Conservation (phyloP, 1,139 yeast genomes). For the Geotrichum restrictum region DNA sequence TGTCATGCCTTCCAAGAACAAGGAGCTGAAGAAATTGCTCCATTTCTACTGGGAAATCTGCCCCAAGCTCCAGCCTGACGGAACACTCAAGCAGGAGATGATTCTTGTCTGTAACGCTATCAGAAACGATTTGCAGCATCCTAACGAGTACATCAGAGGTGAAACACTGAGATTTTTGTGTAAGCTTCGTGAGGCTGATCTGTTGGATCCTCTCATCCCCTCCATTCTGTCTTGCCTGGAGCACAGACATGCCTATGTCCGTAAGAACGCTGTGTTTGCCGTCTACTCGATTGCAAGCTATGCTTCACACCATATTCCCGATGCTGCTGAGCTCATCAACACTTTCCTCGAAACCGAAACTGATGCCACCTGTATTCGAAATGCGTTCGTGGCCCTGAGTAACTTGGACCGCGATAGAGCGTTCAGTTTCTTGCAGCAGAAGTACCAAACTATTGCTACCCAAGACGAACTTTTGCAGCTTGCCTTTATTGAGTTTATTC, state of each 20-base stretch:
- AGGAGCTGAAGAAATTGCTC: constrained; percentile 83
- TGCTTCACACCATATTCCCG: constrained; percentile 87
- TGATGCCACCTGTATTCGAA: constrained; percentile 92
- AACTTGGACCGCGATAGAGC: constrained; percentile 83
- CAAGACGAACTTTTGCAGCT: constrained; percentile 83
- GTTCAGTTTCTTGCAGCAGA: constrained; percentile 72
- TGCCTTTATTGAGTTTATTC: constrained; percentile 85
- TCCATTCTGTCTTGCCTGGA: constrained; percentile 86
- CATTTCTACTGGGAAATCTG: constrained; percentile 98
- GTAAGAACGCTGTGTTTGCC: constrained; percentile 95
- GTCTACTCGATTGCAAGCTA: constrained; percentile 69
- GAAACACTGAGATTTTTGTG: constrained; percentile 87
- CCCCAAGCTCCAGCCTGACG: constrained; percentile 82
- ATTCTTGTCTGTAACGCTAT: constrained; percentile 96
- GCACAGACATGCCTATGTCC: constrained; percentile 95
- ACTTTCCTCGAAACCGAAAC: constrained; percentile 75
- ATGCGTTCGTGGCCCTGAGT: constrained; percentile 86
- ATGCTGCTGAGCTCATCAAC: constrained; percentile 80
- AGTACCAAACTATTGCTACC: constrained; percentile 57
- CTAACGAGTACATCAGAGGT: constrained; percentile 95
- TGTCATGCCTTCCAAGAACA: constrained; percentile 92
- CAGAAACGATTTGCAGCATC: constrained; percentile 95
- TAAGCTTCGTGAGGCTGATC: constrained; percentile 86
- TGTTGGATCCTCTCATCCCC: constrained; percentile 92
- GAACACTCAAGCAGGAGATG: constrained; percentile 96